These are phyloP conservation scores for Vitis hybrid DNA, from an alignment of 177 flowering plant species.

Conservation along the genomic window DNA sequence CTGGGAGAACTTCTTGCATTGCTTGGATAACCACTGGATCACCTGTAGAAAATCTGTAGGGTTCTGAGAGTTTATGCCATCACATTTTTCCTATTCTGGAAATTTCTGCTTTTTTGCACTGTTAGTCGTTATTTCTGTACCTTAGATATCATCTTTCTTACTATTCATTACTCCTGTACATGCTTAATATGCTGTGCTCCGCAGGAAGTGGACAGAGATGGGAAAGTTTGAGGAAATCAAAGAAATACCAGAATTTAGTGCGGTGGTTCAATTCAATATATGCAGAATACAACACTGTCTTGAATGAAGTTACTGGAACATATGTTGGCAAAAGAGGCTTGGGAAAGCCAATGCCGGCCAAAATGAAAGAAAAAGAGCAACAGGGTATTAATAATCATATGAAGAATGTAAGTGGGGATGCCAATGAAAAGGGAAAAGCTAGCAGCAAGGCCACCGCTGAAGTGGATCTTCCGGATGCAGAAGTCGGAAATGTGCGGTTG, in stretches of 20 bases:
- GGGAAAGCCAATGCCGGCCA: constrained; percentile 47
- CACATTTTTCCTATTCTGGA: background rate
- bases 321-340: constrained; percentile 65
- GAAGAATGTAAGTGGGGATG: constrained; percentile 28
- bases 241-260: constrained; percentile 68
- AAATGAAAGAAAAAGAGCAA: constrained; percentile 41
- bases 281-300: constrained; percentile 41
- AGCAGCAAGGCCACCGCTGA: constrained; percentile 41
- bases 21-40: background rate
- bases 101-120: background rate
- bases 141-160: background rate
- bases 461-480: constrained; percentile 89
- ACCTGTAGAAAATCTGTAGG: background rate
- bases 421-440: constrained; percentile 46
- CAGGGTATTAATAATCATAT: constrained; percentile 21
- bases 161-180: background rate
- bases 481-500: constrained; percentile 74
- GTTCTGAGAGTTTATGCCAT: background rate
- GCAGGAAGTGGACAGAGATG: constrained; percentile 87
- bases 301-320: constrained; percentile 46
- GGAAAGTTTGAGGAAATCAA: constrained; percentile 89
- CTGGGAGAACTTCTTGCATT: background rate
- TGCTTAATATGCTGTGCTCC: constrained; percentile 8
- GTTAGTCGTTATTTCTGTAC: background rate
- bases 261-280: constrained; percentile 84